Conservation (phyloP, 306 rosid genomes). For the Vachellia pachyceras region DNA sequence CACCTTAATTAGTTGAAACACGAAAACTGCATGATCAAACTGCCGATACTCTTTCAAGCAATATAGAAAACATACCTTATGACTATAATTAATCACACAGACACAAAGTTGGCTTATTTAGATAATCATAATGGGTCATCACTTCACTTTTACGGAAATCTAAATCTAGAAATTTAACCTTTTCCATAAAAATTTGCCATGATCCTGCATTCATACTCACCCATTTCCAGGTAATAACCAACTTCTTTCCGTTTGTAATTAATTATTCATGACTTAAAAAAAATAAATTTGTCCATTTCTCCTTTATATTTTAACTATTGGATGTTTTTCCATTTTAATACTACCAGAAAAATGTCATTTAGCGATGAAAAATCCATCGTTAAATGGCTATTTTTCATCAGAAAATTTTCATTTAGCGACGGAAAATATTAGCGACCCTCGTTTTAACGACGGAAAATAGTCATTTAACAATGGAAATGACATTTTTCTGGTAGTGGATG, state of each 20-base stretch:
- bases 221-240: conserved; percentile 38
- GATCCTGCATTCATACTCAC: conserved; percentile 31
- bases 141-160: not conserved
- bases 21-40: conserved; percentile 67
- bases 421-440: no score
- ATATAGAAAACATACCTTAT: conserved; percentile 39
- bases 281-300: not conserved
- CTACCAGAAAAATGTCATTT: no score
- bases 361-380: no score
- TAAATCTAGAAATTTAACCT: conserved; percentile 6
- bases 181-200: conserved; percentile 34
- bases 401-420: no score
- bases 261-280: not conserved
- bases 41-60: conserved; percentile 44
- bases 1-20: conserved; percentile 57
- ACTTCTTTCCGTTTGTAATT: not conserved
- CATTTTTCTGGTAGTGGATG: no score
- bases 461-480: no score
- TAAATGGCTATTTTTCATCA: no score
- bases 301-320: not conserved
- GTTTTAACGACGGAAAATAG: no score
- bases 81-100: conserved; percentile 11
- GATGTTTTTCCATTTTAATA: not conserved
- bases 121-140: not conserved
- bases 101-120: not conserved